Base-by-base conservation (phyloP, 176 grass and related monocot species). In the Ensete glaucum region DNA sequence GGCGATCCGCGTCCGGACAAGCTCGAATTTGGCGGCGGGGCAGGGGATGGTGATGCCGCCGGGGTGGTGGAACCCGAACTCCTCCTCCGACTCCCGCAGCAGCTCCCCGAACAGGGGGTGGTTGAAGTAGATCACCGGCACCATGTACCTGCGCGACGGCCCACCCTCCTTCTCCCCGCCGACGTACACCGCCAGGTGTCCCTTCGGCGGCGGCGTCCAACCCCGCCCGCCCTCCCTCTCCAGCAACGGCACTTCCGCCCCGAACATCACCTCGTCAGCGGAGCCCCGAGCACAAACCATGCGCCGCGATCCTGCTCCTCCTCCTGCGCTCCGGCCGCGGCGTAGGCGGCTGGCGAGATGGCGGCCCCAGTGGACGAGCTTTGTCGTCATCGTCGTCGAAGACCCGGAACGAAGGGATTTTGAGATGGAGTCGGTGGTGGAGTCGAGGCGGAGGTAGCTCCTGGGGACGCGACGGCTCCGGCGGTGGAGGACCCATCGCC, bases 21-120 rank as follows among this genome's bases (percentile, higher is more conserved):
- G 79, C 86, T 98, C 94, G 75, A 98, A 98, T 6, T 76, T 59
- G 11, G 94, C 80, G 43, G 77, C 90, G 64, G 90, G 82, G 84
- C 90, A 93, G 51, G 94, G 94, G 77, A 98, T 98, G 59, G 90
- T 98, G 90, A 98, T 93, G 81, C 86, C 90, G 53, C 94, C 90
- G 63, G 94, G 90, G 73, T 98, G 94, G 50, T 88, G 84, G 86
- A 88, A 98, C 2, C 94, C 94, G 69, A 93, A 93, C 84, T 89
- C 85, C 85, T 88, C 86, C 88, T 98, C 90, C 2, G 94, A 90
- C 88, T 98, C 94, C 78, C 67, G 43, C 55, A 98, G 79, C 82
- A 98, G 79, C 75, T 93, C 90, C 8, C 86, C 88, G 70, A 98
- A 98, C 84, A 91, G 67, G 7, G 94, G 94, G 79, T 98, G 94